These are phyloP conservation scores for Rhododendron vialii DNA, from an alignment of 148 eudicot genomes.

Conservation along the genomic window DNA sequence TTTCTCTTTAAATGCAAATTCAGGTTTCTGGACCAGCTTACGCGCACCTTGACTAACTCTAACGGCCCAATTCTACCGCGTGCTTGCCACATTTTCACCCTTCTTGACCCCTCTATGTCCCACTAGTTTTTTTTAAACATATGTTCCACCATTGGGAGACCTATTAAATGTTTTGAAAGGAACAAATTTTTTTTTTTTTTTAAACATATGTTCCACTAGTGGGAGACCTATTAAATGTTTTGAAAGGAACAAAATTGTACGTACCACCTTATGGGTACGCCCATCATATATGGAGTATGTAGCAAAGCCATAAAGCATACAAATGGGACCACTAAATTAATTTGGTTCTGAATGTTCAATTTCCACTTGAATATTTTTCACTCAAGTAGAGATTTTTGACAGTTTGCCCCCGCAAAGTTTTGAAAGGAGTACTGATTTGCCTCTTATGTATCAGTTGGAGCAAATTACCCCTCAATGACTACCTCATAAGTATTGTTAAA, in stretches of 20 bases:
- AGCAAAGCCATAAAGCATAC: not conserved
- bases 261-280: slow-evolving; percentile 10
- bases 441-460: not conserved
- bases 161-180: not conserved
- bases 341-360: not conserved
- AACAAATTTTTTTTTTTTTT: not conserved
- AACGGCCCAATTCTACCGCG: not conserved
- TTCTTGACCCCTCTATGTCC: not conserved
- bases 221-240: not conserved
- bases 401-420: not conserved
- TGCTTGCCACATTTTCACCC: not conserved
- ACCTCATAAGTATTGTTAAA: not conserved
- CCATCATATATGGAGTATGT: not conserved
- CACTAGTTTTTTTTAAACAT: not conserved
- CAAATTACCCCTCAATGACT: not conserved
- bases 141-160: slow-evolving; percentile 7
- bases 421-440: not conserved
- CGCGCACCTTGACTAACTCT: not conserved
- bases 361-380: not conserved
- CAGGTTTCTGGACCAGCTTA: too few relatives aligned
- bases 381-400: not conserved
- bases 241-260: slow-evolving; percentile 3
- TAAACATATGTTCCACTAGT: not conserved
- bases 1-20: not conserved
- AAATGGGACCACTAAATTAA: slow-evolving; percentile 10